These are phyloP conservation scores for Ceratocystis diversiconidia DNA, from an alignment of 2,329 filamentous ascomycete species.

Conservation along the genomic window DNA sequence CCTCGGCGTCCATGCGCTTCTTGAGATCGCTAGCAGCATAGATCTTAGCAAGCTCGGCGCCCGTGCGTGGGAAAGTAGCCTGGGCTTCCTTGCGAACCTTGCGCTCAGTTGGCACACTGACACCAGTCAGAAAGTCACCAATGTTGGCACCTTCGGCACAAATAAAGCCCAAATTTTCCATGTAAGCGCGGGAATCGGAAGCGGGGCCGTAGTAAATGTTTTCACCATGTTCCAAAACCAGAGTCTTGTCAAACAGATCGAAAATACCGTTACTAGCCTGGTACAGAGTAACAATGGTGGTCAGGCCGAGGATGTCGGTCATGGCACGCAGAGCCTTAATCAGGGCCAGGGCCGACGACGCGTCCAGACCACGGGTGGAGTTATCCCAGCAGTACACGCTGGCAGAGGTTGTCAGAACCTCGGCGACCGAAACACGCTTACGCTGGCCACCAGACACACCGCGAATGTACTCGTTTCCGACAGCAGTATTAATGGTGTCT, in stretches of 20 bases:
- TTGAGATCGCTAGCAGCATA: slow-evolving; percentile 41
- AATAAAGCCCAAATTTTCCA: slow-evolving; percentile 51
- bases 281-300: slow-evolving; percentile 59
- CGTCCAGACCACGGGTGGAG: slow-evolving; percentile 59
- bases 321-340: slow-evolving; percentile 54
- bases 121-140: slow-evolving; percentile 58
- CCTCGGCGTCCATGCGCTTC: slow-evolving; percentile 38
- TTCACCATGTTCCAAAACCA: slow-evolving; percentile 44
- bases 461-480: slow-evolving; percentile 62
- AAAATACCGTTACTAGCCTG: slow-evolving; percentile 52
- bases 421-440: slow-evolving; percentile 50
- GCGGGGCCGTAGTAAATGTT: slow-evolving; percentile 51
- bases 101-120: slow-evolving; percentile 54
- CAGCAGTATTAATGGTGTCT: slow-evolving; percentile 57
- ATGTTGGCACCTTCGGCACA: slow-evolving; percentile 53
- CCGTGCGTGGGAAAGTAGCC: slow-evolving; percentile 32
- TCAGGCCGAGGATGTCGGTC: slow-evolving; percentile 51
- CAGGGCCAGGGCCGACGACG: slow-evolving; percentile 62
- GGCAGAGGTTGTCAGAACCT: slow-evolving; percentile 42
- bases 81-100: slow-evolving; percentile 36
- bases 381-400: slow-evolving; percentile 56
- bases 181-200: slow-evolving; percentile 47
- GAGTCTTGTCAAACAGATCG: slow-evolving; percentile 47
- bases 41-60: slow-evolving; percentile 30
- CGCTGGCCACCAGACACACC: slow-evolving; percentile 63